Evolutionary conservation across 106 monocot species (phyloP).

Genomic region (Dioscorea dumetorum): DNA sequence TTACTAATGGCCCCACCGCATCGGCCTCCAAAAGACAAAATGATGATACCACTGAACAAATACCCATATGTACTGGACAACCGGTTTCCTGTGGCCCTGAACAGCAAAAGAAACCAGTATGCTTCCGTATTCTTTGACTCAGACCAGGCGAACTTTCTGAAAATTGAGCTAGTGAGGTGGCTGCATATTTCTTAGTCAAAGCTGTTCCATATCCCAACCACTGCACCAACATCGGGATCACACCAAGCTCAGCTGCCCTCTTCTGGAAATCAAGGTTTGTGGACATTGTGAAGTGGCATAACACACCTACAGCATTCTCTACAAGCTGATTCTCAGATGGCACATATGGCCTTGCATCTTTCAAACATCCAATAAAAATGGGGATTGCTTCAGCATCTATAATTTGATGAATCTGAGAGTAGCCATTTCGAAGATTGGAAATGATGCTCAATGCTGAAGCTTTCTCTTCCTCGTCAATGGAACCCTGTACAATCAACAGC

Average conservation of each 20-base stretch:
- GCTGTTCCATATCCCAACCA: conserved; percentile 20
- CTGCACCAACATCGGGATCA: conserved; percentile 21
- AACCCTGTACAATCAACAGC: conserved; percentile 12
- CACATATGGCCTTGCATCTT: conserved; percentile 2
- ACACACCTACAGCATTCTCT: conserved; percentile 20
- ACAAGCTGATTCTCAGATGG: conserved; percentile 3
- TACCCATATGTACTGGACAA: conserved; percentile 22
- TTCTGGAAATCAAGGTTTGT: conserved; percentile 17
- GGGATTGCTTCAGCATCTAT: conserved; percentile 12
- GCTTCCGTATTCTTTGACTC: conserved; percentile 2
- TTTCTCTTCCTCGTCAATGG: conserved; percentile 23
- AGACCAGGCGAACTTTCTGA: conserved; percentile 22
- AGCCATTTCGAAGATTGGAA: conserved; percentile 14
- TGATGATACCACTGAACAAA: conserved; percentile 25
- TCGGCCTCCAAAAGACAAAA: conserved; percentile 38
- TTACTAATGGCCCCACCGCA: conserved; percentile 20
- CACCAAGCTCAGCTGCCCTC: conserved; percentile 21
- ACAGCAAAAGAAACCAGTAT: conserved; percentile 12
- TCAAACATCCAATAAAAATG: conserved; percentile 14
- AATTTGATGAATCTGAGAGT: conserved; percentile 8
- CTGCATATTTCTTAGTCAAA: conserved; percentile 19
- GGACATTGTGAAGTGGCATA: conserved; percentile 15
- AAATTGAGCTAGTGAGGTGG: conserved; percentile 23
- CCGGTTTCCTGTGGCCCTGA: conserved; percentile 11
- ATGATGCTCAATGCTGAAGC: conserved; percentile 24